Evolutionary conservation across 2,329 filamentous ascomycete genomes (phyloP), one percentile per base, ranked within the genome.

Genomic region (Aurifilum marmelostoma): DNA sequence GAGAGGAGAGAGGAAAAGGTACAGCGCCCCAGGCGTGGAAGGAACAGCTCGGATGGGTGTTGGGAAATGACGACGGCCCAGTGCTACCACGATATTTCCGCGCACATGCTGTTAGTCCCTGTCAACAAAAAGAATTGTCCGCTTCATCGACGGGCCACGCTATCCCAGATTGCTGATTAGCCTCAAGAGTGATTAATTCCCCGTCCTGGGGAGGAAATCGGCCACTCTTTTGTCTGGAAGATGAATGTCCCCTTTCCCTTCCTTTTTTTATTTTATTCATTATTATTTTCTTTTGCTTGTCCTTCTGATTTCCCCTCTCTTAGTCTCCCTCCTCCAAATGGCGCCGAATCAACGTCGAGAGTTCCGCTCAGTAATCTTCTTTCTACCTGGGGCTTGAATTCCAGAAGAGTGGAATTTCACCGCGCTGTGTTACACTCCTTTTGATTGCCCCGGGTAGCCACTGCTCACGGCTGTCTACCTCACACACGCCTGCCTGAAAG

Each of bases 31-130:
- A 24, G 39, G 34, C 37, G 39, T 47, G 61, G 61, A 63, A 50
- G 61, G 41, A 63, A 11, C 41, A 63, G n/a, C 27, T 34, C 27
- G 61, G 61, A 43, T 24, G 39, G 43, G 43, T 47, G 43, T 11
- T 59, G 56, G 61, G 61, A 63, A 50, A 63, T 63, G 61, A 63
- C 61, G 61, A 63, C 41, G 61, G 56, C 41, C 56, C 54, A 24
- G 61, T 63, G 61, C 61, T 29, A 63, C 61, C 61, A 63, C 39
- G 61, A 63, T 32, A 63, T 63, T 63, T 63, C 61, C 61, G 61
- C 29, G 41, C 41, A 29, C 39, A 47, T 24, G 21, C 59, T 37
- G 32, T 21, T 39, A 5, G 37, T 24, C 59, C 59, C 60, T 63
- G 60, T 47, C 60, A 29, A 63, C n/a, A 37, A 32, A n/a, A 12